Conservation (phyloP, 1,139 yeast species). For the Kurtzmaniella quercitrusa region DNA sequence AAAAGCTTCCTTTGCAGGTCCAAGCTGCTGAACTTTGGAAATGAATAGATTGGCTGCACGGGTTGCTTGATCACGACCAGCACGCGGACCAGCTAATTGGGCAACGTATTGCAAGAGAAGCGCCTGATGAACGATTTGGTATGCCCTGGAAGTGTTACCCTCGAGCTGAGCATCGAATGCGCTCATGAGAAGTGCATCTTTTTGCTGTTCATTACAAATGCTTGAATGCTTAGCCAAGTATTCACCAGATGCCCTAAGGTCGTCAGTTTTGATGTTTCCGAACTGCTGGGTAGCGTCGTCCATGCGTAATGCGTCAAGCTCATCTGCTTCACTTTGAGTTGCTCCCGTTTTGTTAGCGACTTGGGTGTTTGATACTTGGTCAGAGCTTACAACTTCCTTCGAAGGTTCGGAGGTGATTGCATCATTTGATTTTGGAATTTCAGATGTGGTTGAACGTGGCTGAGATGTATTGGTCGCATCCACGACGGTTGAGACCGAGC, state of each 20-base stretch:
- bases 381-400: conserved; percentile 19
- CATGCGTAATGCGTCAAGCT: conserved; percentile 32
- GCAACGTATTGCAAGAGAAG: conserved; percentile 73
- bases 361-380: conserved; percentile 10
- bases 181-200: conserved; percentile 89
- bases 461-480: conserved; percentile 7
- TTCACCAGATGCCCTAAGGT: conserved; percentile 46
- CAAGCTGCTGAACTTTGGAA: conserved; percentile 51
- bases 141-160: conserved; percentile 49
- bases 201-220: conserved; percentile 78
- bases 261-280: conserved; percentile 50
- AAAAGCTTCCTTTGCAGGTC: conserved; percentile 67
- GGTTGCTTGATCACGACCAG: conserved; percentile 31
- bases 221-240: conserved; percentile 58
- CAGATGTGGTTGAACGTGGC: conserved; percentile 5
- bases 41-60: conserved; percentile 69
- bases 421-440: too few species aligned
- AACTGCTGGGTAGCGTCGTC: conserved; percentile 63
- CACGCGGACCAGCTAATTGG: conserved; percentile 51
- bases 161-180: conserved; percentile 82
- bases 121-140: conserved; percentile 73
- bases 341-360: neutral
- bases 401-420: neutral
- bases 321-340: conserved; percentile 19
- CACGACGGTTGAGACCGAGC: conserved; percentile 1